phyloP scores from a whole-genome alignment of 305 asterid species.

The Vinca major region DNA sequence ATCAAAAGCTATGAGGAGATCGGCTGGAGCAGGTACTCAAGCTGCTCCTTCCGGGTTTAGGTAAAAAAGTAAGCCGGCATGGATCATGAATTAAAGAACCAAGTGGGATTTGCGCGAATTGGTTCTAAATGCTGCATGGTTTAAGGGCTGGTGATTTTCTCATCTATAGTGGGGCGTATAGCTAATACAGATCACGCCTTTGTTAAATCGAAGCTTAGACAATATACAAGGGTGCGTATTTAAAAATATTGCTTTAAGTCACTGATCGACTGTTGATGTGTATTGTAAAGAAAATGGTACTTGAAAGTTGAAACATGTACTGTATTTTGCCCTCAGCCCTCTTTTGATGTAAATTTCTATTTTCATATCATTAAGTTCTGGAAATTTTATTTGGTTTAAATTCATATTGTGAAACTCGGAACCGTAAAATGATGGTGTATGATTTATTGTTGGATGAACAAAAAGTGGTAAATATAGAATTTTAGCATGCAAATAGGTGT shows the following conservation, averaged over 20 bases:
- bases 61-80: constrained; percentile 15
- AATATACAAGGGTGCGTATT: neutral
- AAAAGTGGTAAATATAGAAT: too few species aligned
- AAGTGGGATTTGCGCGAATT: neutral
- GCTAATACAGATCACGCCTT: neutral
- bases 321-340: too few species aligned
- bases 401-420: too few species aligned
- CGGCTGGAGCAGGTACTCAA: constrained; percentile 38
- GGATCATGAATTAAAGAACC: neutral
- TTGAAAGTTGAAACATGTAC: neutral
- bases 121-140: neutral
- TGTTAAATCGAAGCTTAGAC: neutral
- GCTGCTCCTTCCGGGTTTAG: constrained; percentile 61
- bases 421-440: too few species aligned
- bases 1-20: constrained; percentile 52
- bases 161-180: neutral
- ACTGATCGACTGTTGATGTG: neutral
- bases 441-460: too few species aligned
- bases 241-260: neutral
- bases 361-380: neutral
- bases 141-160: neutral
- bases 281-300: neutral
- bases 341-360: neutral
- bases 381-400: too few species aligned
- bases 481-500: too few species aligned